Base-by-base conservation (phyloP, 805 yeast species). In the Candida quercuum region DNA sequence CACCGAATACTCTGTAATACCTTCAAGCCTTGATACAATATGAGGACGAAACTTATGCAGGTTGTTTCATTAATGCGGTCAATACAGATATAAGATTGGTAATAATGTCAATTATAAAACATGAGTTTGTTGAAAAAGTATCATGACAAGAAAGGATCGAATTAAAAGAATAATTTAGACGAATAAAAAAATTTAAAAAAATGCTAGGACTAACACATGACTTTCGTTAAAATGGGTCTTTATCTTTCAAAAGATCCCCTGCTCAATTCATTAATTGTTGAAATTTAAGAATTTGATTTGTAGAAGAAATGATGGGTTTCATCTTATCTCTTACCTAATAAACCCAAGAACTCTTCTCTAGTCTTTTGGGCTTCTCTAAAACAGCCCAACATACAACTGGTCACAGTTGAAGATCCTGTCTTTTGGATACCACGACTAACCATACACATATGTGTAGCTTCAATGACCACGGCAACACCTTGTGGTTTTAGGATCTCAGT, bases 381-480 rank as follows among this genome's bases (percentile, higher is more conserved):
- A 48, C 95, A 85, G 9, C 99, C 99, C 51, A 93, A 72, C 97
- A 93, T 91, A 57, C 98, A 91, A 54, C 96, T 86, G 15, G 99
- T 93, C 24, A 88, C 80, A 2, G 99, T 93, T 15, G 85, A 74
- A 15, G 95, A 84, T 2, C 98, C 97, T 0, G 96, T 78, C 63
- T 93, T 93, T 61, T 93, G 97, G 20, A 93, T 86, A 39, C 99
- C 99, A 57, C 99, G 76, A 60, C 95, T 86, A 20, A 91, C 98
- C 99, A 93, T 93, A 62, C 99, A 93, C 99, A 93, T 93, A 59
- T 93, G 99, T 2, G 91, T 77, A 15, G 97, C 97, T 63, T 93
- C 99, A 54, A 93, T 88, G 20, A 93, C 98, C 28, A 93, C 99
- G 1, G 98, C 99, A 8, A 93, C 99, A 44, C 99, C 99, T 54